phyloP scores from a whole-genome alignment of 805 yeast species.

The Debaryomyces maramus region DNA sequence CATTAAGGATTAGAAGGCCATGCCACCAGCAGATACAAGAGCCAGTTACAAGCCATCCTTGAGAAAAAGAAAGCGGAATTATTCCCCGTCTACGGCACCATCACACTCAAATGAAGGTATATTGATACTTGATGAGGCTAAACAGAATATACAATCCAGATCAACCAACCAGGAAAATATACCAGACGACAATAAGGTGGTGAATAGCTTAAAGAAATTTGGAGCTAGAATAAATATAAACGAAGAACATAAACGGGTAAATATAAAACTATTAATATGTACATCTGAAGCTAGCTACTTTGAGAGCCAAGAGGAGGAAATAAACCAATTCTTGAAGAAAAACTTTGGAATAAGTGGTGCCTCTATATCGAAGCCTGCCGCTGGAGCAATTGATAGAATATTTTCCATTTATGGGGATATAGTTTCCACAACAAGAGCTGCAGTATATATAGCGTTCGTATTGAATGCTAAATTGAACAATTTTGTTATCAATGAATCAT shows the following conservation, averaged over 20 bases:
- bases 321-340: conserved; percentile 15
- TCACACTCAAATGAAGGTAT: conserved; percentile 1
- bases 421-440: conserved; percentile 21
- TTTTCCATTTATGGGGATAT: conserved; percentile 30
- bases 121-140: conserved; percentile 6
- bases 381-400: conserved; percentile 32
- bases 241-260: conserved; percentile 1
- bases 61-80: conserved; percentile 8
- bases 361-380: conserved; percentile 17
- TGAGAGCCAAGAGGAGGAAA: conserved; percentile 11
- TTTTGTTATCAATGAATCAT: conserved; percentile 17
- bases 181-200: conserved; percentile 26
- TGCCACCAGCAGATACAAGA: conserved; percentile 2
- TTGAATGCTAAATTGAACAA: conserved; percentile 28
- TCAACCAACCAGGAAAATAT: conserved; percentile 10
- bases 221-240: conserved; percentile 4
- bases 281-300: conserved; percentile 28
- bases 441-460: conserved; percentile 26
- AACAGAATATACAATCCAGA: not conserved
- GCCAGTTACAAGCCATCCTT: not conserved
- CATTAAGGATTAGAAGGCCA: not conserved
- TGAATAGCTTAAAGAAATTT: conserved; percentile 21
- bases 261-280: conserved; percentile 15
- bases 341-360: conserved; percentile 23
- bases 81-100: not conserved